Base-by-base conservation (phyloP, 2,329 filamentous ascomycete genomes). In the Neocatenulostroma microsporum region DNA sequence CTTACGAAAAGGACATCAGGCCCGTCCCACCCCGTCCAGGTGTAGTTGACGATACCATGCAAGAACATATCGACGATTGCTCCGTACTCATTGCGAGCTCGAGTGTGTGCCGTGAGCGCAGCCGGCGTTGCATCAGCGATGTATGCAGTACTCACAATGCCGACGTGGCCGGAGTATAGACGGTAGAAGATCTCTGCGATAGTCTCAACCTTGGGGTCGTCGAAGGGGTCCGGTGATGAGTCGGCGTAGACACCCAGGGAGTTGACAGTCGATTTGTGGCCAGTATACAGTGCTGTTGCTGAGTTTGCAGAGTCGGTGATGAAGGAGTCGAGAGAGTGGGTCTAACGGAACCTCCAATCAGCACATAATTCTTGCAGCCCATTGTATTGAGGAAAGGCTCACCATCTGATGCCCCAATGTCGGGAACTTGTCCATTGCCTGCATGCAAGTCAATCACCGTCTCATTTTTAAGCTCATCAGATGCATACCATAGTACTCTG, bases 301-400 rank as follows among this genome's bases (percentile, higher is more conserved):
- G 81, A 86, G 64, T 91, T 91, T 62, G 85, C 85, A 42, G 80
- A 85, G 60, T 91, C 84, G 24, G 84, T 91, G 56, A 91, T 89
- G 69, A 84, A 89, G 33, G 71, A 78, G 64, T 89, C 84, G 55
- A 91, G 76, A 1, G 83, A 88, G 62, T 89, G 84, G 9, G 84
- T 88, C n/a, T n/a, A n/a, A n/a, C n/a, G n/a, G n/a, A n/a, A n/a
- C n/a, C n/a, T n/a, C n/a, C n/a, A n/a, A n/a, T n/a, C n/a, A n/a
- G n/a, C n/a, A n/a, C n/a, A n/a, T n/a, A n/a, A n/a, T n/a, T n/a
- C n/a, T n/a, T n/a, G n/a, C n/a, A n/a, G n/a, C n/a, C n/a, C n/a
- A n/a, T n/a, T n/a, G n/a, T n/a, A n/a, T n/a, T n/a, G n/a, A n/a
- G n/a, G n/a, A n/a, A n/a, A n/a, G n/a, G n/a, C n/a, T n/a, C n/a